Conservation (phyloP, 140 eudicot species). For the Oenanthe javanica region DNA sequence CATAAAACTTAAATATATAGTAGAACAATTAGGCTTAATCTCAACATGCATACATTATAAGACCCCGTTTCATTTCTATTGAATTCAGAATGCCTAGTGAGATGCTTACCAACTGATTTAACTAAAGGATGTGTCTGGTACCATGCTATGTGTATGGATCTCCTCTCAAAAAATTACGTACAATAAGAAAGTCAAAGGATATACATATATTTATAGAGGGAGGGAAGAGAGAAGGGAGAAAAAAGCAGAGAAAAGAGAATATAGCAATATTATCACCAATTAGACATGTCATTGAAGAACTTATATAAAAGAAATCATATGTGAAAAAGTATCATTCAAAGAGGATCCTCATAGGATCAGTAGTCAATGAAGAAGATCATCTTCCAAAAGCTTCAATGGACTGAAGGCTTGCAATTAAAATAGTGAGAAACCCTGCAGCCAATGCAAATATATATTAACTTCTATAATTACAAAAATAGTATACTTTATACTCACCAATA, state of each 20-base stretch:
- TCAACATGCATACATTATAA: neutral
- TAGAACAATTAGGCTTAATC: neutral
- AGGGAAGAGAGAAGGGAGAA: neutral
- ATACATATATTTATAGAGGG: neutral
- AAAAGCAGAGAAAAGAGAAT: neutral
- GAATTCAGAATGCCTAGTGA: neutral
- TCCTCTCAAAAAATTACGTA: neutral
- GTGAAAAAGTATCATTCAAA: slow-evolving; percentile 43
- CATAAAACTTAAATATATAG: neutral
- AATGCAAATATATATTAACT: slow-evolving; percentile 16
- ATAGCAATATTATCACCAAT: neutral
- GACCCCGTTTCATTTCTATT: neutral
- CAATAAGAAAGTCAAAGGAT: neutral
- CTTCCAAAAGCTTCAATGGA: slow-evolving; percentile 56
- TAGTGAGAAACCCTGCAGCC: slow-evolving; percentile 64
- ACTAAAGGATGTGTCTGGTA: neutral
- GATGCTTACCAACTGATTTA: neutral
- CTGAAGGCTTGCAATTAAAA: slow-evolving; percentile 68
- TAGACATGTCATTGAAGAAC: neutral
- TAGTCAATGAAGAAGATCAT: slow-evolving; percentile 43
- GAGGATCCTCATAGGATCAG: slow-evolving; percentile 67
- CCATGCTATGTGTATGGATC: no score
- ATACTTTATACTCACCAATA: no score
- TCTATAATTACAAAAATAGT: no score
- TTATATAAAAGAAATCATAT: neutral